Conservation (phyloP, 805 yeast species). For the Candida coleopterorum region DNA sequence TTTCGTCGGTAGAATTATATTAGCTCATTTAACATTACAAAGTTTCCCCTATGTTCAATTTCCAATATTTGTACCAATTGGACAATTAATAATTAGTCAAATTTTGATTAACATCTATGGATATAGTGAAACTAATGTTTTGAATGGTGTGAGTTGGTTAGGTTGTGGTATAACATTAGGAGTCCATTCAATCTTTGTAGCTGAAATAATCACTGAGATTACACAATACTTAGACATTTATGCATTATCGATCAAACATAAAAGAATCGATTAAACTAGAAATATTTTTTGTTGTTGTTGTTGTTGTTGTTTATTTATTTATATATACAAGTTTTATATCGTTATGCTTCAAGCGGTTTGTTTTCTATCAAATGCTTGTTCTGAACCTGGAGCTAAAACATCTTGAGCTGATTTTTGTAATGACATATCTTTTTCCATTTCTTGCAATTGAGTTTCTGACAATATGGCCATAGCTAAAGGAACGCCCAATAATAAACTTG, state of each 20-base stretch:
- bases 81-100: constrained; percentile 38
- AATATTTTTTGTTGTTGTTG: too few relatives aligned
- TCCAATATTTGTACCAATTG: constrained; percentile 61
- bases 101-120: constrained; percentile 33
- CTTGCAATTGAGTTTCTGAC: constrained; percentile 89
- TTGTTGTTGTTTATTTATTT: background rate
- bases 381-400: constrained; percentile 65
- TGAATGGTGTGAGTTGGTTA: constrained; percentile 53
- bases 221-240: constrained; percentile 79
- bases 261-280: constrained; percentile 37
- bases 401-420: constrained; percentile 75
- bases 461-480: constrained; percentile 87
- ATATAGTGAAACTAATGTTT: constrained; percentile 37
- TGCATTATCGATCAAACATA: constrained; percentile 80
- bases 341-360: too few relatives aligned
- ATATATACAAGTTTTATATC: constrained; percentile 11
- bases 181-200: constrained; percentile 65
- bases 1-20: constrained; percentile 85
- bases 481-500: constrained; percentile 82
- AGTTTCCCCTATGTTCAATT: constrained; percentile 69
- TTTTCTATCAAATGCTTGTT: constrained; percentile 39
- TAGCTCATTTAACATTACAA: constrained; percentile 80
- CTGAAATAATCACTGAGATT: constrained; percentile 74
- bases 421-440: constrained; percentile 88
- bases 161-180: constrained; percentile 67